A percentile compares a stretch with the other conserved stretches of the same genome.
phyloP scores from a whole-genome alignment of 768 basidiomycete species.

The Boletus pseudopeckii region DNA sequence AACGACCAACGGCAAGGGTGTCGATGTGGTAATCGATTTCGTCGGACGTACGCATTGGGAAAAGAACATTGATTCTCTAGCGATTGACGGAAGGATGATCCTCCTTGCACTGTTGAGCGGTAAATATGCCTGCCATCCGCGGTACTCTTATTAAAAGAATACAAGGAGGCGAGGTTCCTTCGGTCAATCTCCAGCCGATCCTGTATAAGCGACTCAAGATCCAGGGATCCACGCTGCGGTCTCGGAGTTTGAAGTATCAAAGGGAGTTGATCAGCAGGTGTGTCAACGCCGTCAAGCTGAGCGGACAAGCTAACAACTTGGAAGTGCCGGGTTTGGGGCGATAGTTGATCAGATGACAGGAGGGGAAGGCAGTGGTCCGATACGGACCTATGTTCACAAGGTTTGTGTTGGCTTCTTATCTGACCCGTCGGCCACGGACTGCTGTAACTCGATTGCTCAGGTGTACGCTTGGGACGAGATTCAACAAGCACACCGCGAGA shows the following conservation, averaged over 20 bases:
- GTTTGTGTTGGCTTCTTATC: conserved; percentile 35
- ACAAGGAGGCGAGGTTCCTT: conserved; percentile 50
- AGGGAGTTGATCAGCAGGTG: conserved; percentile 61
- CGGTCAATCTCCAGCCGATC: conserved; percentile 59
- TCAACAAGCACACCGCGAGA: conserved; percentile 75
- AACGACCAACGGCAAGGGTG: conserved; percentile 66
- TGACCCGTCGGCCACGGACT: conserved; percentile 13
- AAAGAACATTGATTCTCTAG: conserved; percentile 68
- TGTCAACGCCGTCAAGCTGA: conserved; percentile 8
- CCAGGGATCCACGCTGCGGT: conserved; percentile 83
- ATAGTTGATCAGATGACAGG: conserved; percentile 59
- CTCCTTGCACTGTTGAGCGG: conserved; percentile 66
- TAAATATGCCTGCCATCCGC: conserved; percentile 30
- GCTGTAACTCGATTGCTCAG: conserved; percentile 33
- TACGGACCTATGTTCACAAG: conserved; percentile 78
- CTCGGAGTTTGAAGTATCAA: conserved; percentile 74
- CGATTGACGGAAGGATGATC: conserved; percentile 72
- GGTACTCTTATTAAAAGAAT: conserved; percentile 20
- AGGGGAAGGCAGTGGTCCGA: conserved; percentile 49
- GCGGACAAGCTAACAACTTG: background rate
- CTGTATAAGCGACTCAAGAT: conserved; percentile 84
- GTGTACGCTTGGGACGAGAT: conserved; percentile 81
- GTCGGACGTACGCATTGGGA: conserved; percentile 74
- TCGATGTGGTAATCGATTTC: conserved; percentile 83
- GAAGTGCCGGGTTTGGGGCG: conserved; percentile 48